Percentiles rank a stretch among this genome's conserved stretches.
Evolutionary conservation across 2,329 filamentous ascomycete species (phyloP).

Genomic region (Paraconiothyrium brasiliense): DNA sequence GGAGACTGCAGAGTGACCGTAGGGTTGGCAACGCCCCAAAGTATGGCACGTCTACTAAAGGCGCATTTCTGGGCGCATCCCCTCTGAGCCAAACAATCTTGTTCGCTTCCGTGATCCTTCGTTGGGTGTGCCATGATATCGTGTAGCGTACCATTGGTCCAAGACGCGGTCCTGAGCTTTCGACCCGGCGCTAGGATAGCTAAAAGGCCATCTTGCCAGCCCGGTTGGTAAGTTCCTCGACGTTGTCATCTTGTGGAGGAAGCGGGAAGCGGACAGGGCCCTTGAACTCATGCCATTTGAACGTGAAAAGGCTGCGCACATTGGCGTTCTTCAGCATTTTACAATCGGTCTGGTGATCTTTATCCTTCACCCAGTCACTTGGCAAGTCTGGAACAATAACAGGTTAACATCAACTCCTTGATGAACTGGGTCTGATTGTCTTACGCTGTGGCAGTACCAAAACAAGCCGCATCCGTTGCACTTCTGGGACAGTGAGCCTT

Average conservation of each 20-base stretch:
- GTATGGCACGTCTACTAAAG: too few species aligned
- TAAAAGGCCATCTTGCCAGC: neutral
- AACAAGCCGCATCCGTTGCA: conserved; percentile 20
- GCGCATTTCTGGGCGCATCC: too few species aligned
- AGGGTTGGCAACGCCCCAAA: too few species aligned
- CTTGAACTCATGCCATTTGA: conserved; percentile 6
- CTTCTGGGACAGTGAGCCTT: conserved; percentile 13
- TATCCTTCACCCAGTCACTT: conserved; percentile 1
- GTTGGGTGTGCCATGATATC: too few species aligned
- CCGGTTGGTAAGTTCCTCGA: neutral
- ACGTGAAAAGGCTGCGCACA: neutral
- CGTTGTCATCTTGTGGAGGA: neutral
- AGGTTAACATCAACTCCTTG: neutral
- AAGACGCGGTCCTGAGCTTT: neutral
- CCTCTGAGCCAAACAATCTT: too few species aligned
- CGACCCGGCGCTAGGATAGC: neutral
- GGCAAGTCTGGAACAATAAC: neutral
- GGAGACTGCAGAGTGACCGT: too few species aligned
- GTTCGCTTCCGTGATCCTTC: too few species aligned
- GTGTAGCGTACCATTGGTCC: too few species aligned
- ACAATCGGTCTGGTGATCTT: conserved; percentile 7
- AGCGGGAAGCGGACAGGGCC: conserved; percentile 2
- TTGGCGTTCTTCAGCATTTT: conserved; percentile 3
- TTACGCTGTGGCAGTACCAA: conserved; percentile 24
- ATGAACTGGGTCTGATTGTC: neutral